Conservation (phyloP, 805 yeast species). For the Pichia scutulata region DNA sequence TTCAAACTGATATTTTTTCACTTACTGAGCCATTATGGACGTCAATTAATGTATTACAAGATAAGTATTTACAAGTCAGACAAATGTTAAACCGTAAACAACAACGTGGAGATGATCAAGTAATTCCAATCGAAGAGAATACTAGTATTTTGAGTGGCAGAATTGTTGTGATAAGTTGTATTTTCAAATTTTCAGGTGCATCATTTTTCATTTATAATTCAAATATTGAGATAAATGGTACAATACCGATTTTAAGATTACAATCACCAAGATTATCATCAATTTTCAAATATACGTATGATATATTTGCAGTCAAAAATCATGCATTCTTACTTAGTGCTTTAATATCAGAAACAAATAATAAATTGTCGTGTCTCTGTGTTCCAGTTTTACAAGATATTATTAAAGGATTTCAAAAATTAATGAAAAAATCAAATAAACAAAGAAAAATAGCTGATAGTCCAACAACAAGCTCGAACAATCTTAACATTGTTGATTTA, state of each 20-base stretch:
- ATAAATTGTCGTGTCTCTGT: constrained; percentile 62
- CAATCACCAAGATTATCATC: constrained; percentile 71
- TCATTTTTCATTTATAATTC: constrained; percentile 41
- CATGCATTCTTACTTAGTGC: constrained; percentile 47
- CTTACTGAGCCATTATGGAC: constrained; percentile 45
- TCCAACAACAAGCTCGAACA: background rate
- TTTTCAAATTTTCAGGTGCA: constrained; percentile 63
- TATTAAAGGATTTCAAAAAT: constrained; percentile 38
- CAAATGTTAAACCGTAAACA: constrained; percentile 2
- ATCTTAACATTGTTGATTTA: constrained; percentile 35
- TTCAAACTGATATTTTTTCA: constrained; percentile 47
- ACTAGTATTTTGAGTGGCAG: constrained; percentile 21
- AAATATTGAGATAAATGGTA: constrained; percentile 34
- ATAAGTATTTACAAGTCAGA: constrained; percentile 15
- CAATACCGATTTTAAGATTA: constrained; percentile 46
- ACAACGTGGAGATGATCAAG: background rate
- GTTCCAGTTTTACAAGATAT: constrained; percentile 70
- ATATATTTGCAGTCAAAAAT: constrained; percentile 27
- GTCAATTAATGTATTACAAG: constrained; percentile 34
- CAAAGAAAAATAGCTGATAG: background rate
- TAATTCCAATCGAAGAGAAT: background rate
- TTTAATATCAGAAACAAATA: constrained; percentile 61
- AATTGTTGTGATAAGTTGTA: constrained; percentile 30
- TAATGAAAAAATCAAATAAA: constrained; percentile 31
- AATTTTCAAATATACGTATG: constrained; percentile 44